These are phyloP conservation scores for Apostasia ramifera DNA, from an alignment of 106 monocot genomes.

Conservation along the genomic window DNA sequence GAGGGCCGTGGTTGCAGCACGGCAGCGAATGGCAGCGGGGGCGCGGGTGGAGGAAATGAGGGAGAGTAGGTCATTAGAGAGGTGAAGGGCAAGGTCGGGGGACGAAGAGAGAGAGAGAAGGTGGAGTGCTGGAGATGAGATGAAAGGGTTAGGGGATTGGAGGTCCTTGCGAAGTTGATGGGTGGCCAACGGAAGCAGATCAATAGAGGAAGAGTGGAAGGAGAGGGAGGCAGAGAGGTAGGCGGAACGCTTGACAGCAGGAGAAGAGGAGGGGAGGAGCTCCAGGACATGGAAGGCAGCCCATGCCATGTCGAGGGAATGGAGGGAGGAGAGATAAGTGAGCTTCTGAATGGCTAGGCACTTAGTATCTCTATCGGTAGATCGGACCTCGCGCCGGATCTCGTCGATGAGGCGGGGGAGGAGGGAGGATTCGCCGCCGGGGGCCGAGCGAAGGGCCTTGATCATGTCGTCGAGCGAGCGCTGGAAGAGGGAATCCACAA, in stretches of 20 bases:
- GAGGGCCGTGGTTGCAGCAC: conserved; percentile 21
- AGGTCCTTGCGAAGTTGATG: conserved; percentile 91
- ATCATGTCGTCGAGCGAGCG: conserved; percentile 75
- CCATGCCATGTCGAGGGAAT: conserved; percentile 39
- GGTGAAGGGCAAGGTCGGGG: conserved; percentile 36
- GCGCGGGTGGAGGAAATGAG: conserved; percentile 25
- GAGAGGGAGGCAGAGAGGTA: conserved; percentile 63
- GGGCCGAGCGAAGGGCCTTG: conserved; percentile 52
- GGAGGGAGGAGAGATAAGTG: conserved; percentile 75
- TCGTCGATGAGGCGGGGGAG: conserved; percentile 51
- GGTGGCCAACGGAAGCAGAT: conserved; percentile 64
- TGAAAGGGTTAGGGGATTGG: conserved; percentile 16
- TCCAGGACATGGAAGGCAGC: conserved; percentile 61
- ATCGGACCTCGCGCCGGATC: conserved; percentile 83
- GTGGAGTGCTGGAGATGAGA: conserved; percentile 33
- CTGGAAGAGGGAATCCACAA: conserved; percentile 78
- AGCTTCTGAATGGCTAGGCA: conserved; percentile 72
- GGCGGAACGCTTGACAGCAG: conserved; percentile 41
- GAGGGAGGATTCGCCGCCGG: conserved; percentile 19
- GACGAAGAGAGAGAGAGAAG: conserved; percentile 41
- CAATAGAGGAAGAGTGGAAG: conserved; percentile 49
- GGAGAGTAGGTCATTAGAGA: conserved; percentile 27
- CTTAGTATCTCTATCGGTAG: conserved; percentile 49
- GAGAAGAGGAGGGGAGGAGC: conserved; percentile 59
- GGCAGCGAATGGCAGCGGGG: conserved; percentile 13